phyloP scores from a whole-genome alignment of 2,329 filamentous ascomycete species.

The Colletotrichum limetticola region DNA sequence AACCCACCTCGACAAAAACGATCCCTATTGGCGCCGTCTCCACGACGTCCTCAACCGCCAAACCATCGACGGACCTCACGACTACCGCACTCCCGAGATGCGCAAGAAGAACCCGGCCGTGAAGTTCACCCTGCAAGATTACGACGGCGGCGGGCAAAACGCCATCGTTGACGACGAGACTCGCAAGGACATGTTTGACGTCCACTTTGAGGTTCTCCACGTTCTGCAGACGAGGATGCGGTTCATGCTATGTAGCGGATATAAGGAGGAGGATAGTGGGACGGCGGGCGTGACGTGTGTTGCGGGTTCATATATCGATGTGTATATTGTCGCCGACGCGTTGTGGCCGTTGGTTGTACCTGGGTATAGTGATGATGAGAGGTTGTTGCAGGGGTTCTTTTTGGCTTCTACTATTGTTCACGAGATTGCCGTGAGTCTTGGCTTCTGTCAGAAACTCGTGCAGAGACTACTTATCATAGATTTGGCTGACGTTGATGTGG shows the following conservation, averaged over 20 bases:
- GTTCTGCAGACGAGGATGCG: neutral
- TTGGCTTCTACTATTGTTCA: neutral
- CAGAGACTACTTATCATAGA: neutral
- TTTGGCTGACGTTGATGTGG: neutral
- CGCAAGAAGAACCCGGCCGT: neutral
- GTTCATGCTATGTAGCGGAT: neutral
- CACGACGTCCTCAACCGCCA: slow-evolving; percentile 41
- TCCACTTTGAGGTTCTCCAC: neutral
- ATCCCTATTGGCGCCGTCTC: slow-evolving; percentile 38
- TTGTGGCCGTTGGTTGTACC: neutral
- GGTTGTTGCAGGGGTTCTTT: neutral
- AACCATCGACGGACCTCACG: slow-evolving; percentile 24
- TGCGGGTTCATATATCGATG: neutral
- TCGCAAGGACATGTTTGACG: too few species aligned
- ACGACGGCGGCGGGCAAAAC: neutral
- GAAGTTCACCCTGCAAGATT: neutral
- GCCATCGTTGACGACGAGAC: neutral
- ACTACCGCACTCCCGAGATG: slow-evolving; percentile 22
- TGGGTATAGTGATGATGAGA: slow-evolving; percentile 2
- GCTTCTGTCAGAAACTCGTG: too few species aligned
- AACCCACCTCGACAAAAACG: slow-evolving; percentile 8
- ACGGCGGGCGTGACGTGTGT: neutral
- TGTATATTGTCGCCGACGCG: neutral
- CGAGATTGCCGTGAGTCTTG: neutral
- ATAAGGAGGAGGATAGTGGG: neutral